These are phyloP conservation scores for Butyriboletus loyo DNA, from an alignment of 768 basidiomycete genomes.

Conservation along the genomic window DNA sequence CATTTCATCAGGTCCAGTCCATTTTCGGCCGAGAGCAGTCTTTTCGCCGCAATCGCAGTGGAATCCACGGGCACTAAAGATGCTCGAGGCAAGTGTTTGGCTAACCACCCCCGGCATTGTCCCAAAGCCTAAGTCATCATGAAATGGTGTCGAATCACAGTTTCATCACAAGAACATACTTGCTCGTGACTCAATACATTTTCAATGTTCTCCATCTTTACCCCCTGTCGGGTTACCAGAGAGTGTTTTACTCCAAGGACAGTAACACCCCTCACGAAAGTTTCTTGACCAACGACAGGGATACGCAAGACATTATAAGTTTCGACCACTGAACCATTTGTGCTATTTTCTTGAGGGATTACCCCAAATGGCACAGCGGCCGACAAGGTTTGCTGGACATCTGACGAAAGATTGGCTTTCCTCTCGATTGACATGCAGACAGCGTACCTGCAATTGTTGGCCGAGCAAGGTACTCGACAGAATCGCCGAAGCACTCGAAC, in stretches of 20 bases:
- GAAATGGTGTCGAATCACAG: neutral
- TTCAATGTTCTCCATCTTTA: slow-evolving; percentile 51
- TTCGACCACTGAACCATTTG: slow-evolving; percentile 69
- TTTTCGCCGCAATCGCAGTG: slow-evolving; percentile 67
- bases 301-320: slow-evolving; percentile 64
- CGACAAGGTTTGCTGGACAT: slow-evolving; percentile 55
- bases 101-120: slow-evolving; percentile 68
- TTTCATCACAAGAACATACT: slow-evolving; percentile 36
- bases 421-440: neutral
- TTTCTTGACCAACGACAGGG: slow-evolving; percentile 35
- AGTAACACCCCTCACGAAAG: slow-evolving; percentile 59
- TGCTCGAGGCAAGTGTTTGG: slow-evolving; percentile 49
- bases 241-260: slow-evolving; percentile 65
- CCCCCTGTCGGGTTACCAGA: slow-evolving; percentile 60
- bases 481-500: slow-evolving; percentile 41
- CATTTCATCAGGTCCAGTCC: slow-evolving; percentile 44
- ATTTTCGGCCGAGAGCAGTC: slow-evolving; percentile 28
- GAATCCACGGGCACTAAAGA: slow-evolving; percentile 58
- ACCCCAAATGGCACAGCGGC: slow-evolving; percentile 48
- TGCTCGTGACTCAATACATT: slow-evolving; percentile 78
- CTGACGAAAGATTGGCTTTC: slow-evolving; percentile 37
- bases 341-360: slow-evolving; percentile 81
- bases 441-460: slow-evolving; percentile 41
- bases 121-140: slow-evolving; percentile 58
- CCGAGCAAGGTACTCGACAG: slow-evolving; percentile 42